Conservation (phyloP, 202 grass and related monocot species). For the Hordeum pubiflorum region DNA sequence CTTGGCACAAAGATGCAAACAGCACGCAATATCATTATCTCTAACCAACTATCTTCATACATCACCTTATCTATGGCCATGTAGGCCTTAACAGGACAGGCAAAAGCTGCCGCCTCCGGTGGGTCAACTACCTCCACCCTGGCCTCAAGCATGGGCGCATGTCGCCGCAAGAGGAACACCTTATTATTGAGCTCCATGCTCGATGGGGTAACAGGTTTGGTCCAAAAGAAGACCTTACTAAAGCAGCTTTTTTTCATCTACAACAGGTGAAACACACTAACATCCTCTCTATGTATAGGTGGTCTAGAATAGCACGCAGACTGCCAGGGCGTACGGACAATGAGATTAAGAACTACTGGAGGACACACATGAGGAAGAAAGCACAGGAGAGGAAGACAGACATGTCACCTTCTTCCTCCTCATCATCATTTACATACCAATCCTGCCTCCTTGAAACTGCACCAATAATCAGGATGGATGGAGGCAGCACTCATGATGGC, state of each 20-base stretch:
- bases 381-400: conserved; percentile 45
- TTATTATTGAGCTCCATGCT: conserved; percentile 51
- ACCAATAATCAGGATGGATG: background rate
- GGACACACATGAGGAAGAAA: conserved; percentile 68
- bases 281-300: conserved; percentile 25
- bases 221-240: background rate
- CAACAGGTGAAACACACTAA: conserved; percentile 5
- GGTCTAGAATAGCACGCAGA: conserved; percentile 48
- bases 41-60: conserved; percentile 8
- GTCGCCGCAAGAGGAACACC: conserved; percentile 44
- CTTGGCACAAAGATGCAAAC: conserved; percentile 1
- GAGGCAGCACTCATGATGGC: background rate
- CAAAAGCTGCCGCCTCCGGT: conserved; percentile 69
- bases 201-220: conserved; percentile 61
- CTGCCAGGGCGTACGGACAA: conserved; percentile 56
- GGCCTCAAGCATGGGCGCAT: conserved; percentile 64
- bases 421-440: conserved; percentile 39
- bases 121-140: conserved; percentile 72
- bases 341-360: conserved; percentile 70
- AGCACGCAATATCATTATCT: background rate
- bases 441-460: conserved; percentile 15
- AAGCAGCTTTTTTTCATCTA: conserved; percentile 1
- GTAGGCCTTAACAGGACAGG: conserved; percentile 55
- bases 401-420: conserved; percentile 32
- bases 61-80: conserved; percentile 19